Percentiles rank a stretch among this genome's conserved stretches.
phyloP scores from a whole-genome alignment of 106 monocot genomes.

The Dioscorea dumetorum region DNA sequence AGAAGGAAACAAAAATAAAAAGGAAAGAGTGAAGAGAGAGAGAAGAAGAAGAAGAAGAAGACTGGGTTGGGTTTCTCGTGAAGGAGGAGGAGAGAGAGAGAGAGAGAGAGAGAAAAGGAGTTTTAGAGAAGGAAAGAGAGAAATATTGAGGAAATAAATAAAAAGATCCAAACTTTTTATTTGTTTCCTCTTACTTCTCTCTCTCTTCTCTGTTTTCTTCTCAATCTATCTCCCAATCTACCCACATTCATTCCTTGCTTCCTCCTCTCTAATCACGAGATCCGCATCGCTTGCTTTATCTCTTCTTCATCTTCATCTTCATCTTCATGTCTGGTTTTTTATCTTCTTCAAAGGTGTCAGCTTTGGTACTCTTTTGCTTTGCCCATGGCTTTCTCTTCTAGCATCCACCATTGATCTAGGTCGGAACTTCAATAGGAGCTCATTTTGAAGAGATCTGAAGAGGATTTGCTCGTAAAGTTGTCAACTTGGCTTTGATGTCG shows the following conservation, averaged over 20 bases:
- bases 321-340: background rate
- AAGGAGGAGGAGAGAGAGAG: conserved; percentile 1
- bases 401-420: conserved; percentile 7
- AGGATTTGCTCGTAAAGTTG: background rate
- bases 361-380: background rate
- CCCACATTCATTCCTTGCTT: conserved; percentile 55
- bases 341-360: conserved; percentile 1
- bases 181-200: conserved; percentile 1
- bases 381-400: conserved; percentile 8
- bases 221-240: conserved; percentile 7
- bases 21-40: no score
- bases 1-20: no score
- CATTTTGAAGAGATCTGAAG: background rate
- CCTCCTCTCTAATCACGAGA: conserved; percentile 42
- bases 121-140: background rate
- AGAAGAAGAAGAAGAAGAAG: background rate
- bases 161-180: background rate
- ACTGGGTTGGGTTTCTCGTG: conserved; percentile 3
- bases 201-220: background rate
- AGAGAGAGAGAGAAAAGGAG: background rate
- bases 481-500: conserved; percentile 9
- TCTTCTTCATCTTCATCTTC: background rate
- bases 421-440: background rate
- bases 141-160: background rate
- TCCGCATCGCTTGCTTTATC: conserved; percentile 24